phyloP scores from a whole-genome alignment of 345 rosid species.

The Gossypium rotundifolium region DNA sequence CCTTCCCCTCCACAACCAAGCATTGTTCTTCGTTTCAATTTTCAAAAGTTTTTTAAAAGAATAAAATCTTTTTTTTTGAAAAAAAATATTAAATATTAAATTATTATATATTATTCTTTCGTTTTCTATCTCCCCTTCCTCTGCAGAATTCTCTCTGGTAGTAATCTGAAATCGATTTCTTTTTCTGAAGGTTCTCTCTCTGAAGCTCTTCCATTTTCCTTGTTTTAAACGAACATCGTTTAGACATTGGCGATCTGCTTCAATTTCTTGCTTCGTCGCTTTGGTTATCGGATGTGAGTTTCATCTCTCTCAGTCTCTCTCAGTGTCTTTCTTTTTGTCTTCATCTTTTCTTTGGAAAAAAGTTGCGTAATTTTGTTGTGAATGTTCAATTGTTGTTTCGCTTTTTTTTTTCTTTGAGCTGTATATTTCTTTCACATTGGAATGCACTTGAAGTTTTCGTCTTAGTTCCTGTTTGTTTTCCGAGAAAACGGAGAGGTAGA shows the following conservation, averaged over 20 bases:
- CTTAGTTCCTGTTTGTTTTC: not conserved
- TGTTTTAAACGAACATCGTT: constrained; percentile 15
- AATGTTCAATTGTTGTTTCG: not conserved
- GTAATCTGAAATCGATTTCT: constrained; percentile 26
- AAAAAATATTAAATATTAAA: not conserved
- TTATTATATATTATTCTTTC: constrained; percentile 24
- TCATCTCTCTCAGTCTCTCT: not conserved
- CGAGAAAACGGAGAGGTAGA: not conserved
- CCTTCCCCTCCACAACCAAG: constrained; percentile 51
- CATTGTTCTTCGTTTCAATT: constrained; percentile 30
- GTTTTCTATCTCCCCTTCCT: constrained; percentile 39
- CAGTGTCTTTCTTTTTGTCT: no score
- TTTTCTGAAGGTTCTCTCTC: constrained; percentile 15
- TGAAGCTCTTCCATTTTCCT: constrained; percentile 9
- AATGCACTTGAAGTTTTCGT: not conserved
- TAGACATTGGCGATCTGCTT: constrained; percentile 27
- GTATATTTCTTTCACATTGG: not conserved
- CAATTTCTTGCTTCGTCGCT: constrained; percentile 5
- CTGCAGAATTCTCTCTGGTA: constrained; percentile 43
- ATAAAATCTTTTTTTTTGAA: not conserved
- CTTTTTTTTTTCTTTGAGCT: not conserved
- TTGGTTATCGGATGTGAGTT: constrained; percentile 35
- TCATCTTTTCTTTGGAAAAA: not conserved
- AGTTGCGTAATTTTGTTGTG: not conserved
- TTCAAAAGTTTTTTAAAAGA: not conserved